Conservation (phyloP, 768 basidiomycete species). For the Tremella mesenterica region DNA sequence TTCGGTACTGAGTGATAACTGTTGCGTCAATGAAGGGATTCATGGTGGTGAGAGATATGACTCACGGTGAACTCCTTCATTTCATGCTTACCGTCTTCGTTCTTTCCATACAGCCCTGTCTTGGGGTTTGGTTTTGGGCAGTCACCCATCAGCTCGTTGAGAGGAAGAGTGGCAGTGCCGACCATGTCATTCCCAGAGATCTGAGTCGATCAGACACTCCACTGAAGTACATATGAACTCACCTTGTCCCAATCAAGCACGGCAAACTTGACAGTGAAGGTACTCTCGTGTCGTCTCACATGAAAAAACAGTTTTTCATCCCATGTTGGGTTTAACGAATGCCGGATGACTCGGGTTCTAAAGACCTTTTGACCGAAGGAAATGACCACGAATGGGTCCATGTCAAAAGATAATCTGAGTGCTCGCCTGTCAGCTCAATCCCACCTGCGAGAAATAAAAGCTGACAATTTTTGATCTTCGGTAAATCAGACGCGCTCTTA, state of each 20-base stretch:
- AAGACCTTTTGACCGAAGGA: slow-evolving; percentile 97
- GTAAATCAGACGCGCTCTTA: slow-evolving; percentile 69
- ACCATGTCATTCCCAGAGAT: slow-evolving; percentile 66
- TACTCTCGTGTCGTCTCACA: slow-evolving; percentile 74
- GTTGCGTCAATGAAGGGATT: background rate
- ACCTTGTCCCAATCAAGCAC: slow-evolving; percentile 95
- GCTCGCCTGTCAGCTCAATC: slow-evolving; percentile 15
- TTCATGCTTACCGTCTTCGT: slow-evolving; percentile 53
- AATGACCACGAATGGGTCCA: slow-evolving; percentile 94
- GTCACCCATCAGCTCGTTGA: slow-evolving; percentile 59
- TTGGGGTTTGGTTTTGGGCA: slow-evolving; percentile 57
- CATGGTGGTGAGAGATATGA: background rate
- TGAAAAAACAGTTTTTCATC: slow-evolving; percentile 94
- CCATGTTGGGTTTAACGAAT: slow-evolving; percentile 68
- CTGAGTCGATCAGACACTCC: slow-evolving; percentile 5
- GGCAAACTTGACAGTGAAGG: slow-evolving; percentile 67
- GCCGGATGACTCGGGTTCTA: slow-evolving; percentile 53
- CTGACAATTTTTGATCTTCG: slow-evolving; percentile 76
- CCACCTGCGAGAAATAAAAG: slow-evolving; percentile 17
- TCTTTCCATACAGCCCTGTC: slow-evolving; percentile 53
- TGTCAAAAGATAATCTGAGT: slow-evolving; percentile 53
- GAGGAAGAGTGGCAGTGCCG: slow-evolving; percentile 64
- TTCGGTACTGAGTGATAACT: slow-evolving; percentile 55
- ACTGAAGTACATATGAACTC: slow-evolving; percentile 2
- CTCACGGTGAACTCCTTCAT: slow-evolving; percentile 61